These are phyloP conservation scores for Coprinopsis strossmayeri DNA, from an alignment of 768 basidiomycete species.

Conservation along the genomic window DNA sequence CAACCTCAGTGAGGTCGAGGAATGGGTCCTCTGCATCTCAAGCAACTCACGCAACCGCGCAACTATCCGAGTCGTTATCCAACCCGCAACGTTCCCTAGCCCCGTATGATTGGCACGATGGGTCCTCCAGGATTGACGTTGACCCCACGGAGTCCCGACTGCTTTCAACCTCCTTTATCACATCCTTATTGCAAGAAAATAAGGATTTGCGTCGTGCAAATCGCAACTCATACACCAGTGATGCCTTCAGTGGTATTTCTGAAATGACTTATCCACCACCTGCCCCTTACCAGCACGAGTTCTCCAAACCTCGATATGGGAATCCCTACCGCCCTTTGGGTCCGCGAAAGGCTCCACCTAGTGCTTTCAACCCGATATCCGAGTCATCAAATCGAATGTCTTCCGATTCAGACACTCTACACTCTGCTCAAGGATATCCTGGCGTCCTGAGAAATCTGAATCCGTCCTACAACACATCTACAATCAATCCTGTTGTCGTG, in stretches of 20 bases:
- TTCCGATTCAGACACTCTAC: slow-evolving; percentile 34
- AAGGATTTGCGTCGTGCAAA: slow-evolving; percentile 21
- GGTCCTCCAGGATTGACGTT: slow-evolving; percentile 46
- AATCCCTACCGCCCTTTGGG: slow-evolving; percentile 9
- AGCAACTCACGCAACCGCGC: slow-evolving; percentile 5
- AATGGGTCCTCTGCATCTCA: slow-evolving; percentile 2
- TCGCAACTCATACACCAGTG: slow-evolving; percentile 28
- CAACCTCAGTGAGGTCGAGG: not conserved
- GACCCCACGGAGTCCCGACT: slow-evolving; percentile 52
- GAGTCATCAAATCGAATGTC: slow-evolving; percentile 21
- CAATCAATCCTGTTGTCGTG: slow-evolving; percentile 20
- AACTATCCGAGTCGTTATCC: slow-evolving; percentile 1
- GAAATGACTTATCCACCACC: slow-evolving; percentile 51
- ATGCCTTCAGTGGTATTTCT: slow-evolving; percentile 43
- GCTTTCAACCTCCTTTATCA: slow-evolving; percentile 58
- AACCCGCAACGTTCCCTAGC: slow-evolving; percentile 22
- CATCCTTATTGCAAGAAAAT: slow-evolving; percentile 44
- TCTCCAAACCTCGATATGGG: slow-evolving; percentile 3
- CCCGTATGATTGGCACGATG: slow-evolving; percentile 56
- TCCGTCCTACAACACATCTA: slow-evolving; percentile 1
- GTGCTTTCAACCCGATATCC: slow-evolving; percentile 26
- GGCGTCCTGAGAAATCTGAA: slow-evolving; percentile 18
- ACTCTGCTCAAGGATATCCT: slow-evolving; percentile 24
- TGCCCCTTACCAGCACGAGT: slow-evolving; percentile 16
- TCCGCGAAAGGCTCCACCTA: slow-evolving; percentile 24